These are phyloP conservation scores for Rosa rugosa DNA, from an alignment of 306 rosid genomes.

Conservation along the genomic window DNA sequence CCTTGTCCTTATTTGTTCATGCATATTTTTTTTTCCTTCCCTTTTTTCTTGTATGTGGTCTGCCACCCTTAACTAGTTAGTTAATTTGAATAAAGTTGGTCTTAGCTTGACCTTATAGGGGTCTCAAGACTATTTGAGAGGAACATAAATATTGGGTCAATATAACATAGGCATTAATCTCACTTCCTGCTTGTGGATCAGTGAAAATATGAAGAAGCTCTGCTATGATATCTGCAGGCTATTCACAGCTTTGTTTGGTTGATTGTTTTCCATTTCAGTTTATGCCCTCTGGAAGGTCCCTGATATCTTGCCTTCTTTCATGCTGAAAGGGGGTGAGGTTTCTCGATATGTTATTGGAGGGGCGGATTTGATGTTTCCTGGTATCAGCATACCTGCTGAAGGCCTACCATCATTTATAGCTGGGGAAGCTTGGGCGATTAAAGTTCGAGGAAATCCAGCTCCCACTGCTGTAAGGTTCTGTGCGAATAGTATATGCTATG, in stretches of 20 bases:
- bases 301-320: constrained; percentile 72
- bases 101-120: too few relatives aligned
- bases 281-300: constrained; percentile 93
- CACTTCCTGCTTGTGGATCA: background rate
- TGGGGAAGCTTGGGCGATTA: constrained; percentile 81
- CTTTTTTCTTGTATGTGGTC: background rate
- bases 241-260: background rate
- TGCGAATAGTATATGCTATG: background rate
- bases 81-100: background rate
- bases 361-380: constrained; percentile 98
- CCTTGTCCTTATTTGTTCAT: background rate
- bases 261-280: constrained; percentile 44
- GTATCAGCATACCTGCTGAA: constrained; percentile 72
- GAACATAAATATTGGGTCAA: too few relatives aligned
- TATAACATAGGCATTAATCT: background rate
- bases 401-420: constrained; percentile 76
- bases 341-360: constrained; percentile 83
- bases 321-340: constrained; percentile 87
- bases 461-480: constrained; percentile 71
- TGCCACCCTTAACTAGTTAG: background rate
- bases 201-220: background rate
- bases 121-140: too few relatives aligned
- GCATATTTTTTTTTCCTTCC: background rate
- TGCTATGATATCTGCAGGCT: background rate
- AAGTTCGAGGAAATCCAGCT: constrained; percentile 93